phyloP scores from a whole-genome alignment of 345 rosid genomes.

The Dimocarpus longan region DNA sequence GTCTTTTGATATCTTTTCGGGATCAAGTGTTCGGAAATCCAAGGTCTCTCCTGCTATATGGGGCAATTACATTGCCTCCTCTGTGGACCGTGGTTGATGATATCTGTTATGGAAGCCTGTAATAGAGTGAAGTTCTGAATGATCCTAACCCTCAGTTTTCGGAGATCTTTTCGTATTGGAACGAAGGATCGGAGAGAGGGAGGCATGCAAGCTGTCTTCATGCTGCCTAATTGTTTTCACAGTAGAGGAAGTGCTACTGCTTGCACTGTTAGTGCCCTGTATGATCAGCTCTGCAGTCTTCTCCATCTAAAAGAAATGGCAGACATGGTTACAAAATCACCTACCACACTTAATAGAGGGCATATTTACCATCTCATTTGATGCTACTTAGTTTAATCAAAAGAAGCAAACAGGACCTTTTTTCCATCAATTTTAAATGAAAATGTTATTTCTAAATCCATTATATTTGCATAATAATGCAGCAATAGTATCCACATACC shows the following conservation, averaged over 20 bases:
- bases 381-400: not conserved
- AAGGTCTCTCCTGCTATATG: constrained; percentile 44
- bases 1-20: constrained; percentile 39
- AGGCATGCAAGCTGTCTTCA: too few species aligned
- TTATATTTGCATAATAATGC: not conserved
- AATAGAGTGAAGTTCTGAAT: constrained; percentile 54
- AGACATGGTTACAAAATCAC: too few species aligned
- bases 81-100: constrained; percentile 43
- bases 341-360: too few species aligned
- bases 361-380: too few species aligned
- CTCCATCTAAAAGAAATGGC: constrained; percentile 30
- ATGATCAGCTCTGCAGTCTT: constrained; percentile 30
- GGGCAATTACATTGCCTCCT: constrained; percentile 37
- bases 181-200: too few species aligned
- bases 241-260: constrained; percentile 33
- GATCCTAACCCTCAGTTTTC: constrained; percentile 49
- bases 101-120: constrained; percentile 60
- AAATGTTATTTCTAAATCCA: not conserved
- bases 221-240: constrained; percentile 17
- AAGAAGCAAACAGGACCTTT: not conserved
- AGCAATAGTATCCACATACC: too few species aligned
- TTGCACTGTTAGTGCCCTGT: constrained; percentile 31
- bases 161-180: not conserved
- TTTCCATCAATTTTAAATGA: too few species aligned
- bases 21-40: constrained; percentile 51